Evolutionary conservation across 106 monocot genomes (phyloP), one percentile per base, ranked within the genome.

Genomic region (Posidonia australis): DNA sequence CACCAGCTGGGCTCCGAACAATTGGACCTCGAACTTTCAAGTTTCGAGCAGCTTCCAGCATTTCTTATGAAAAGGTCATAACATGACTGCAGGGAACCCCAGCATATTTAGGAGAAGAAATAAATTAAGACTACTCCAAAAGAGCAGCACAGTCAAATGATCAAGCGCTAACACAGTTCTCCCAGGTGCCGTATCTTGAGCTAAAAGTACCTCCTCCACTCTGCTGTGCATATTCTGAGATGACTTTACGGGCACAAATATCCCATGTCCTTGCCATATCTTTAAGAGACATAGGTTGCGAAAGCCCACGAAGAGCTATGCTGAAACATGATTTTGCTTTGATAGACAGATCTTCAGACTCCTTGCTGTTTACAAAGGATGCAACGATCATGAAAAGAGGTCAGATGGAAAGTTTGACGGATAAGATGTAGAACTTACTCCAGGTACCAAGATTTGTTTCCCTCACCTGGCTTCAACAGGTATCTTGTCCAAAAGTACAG

Each of bases 231-330:
- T 81, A 86, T 46, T 86, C 90, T 45, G 63, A 60, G 26, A 90
- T 76, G 30, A 86, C 83, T 64, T 68, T 73, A 17, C 83, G 72
- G 5, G 81, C 74, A 55, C 79, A 83, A 26, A 69, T 29, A 36
- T 90, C 86, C 90, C 90, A 90, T 9, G 67, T 72, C 65, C 62
- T 80, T 12, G 73, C 86, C 65, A 90, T 86, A 49, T 90, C 81
- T 60, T 74, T 67, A 1, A 90, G 76, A 12, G 86, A 81, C 67
- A 86, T 79, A 0, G 80, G 83, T 68, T 83, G 76, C 5, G 83
- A 73, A 27, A 86, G 68, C 27, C 68, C 41, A 10, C 81, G 70
- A 7, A 90, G 75, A 1, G 74, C 81, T 27, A 54, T 72, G 72
- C 47, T 70, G 68, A 90, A 90, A 43, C 55, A 71, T 26, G 78